Evolutionary conservation across 2,329 filamentous ascomycete genomes (phyloP), one percentile per base, ranked within the genome.

Genomic region (Neurospora sp.): DNA sequence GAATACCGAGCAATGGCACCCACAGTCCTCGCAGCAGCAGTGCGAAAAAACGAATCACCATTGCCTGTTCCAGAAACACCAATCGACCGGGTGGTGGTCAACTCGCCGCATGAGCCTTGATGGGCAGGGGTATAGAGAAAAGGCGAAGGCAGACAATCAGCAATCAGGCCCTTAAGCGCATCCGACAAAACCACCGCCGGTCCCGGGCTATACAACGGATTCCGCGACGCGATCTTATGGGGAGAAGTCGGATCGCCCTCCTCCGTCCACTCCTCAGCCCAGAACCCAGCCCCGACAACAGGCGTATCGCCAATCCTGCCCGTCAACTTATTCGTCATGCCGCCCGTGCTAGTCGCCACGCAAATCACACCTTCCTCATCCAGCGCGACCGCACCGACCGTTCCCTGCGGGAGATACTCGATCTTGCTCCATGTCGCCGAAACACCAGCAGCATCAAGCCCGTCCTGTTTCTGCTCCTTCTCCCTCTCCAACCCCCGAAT

Each of bases 231-330:
- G 6, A n/a, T 62, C 28, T 36, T 62, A 36, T 62, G 52, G 8
- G 52, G 15, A 36, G 52, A 62, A 0, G 77, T 79, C 6, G 78
- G 75, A 43, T 81, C 78, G 1, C 79, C 79, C 1, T 82, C 80
- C 69, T 89, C 86, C 8, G 80, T 79, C 92, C 92, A 97, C 74
- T 93, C 87, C 77, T 96, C 93, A 0, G 93, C 92, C 92, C 93
- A 97, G 79, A 93, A 97, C 0, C 93, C 93, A 0, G 93, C 91
- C 0, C 93, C 93, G 0, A 93, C 82, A 0, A 90, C 91, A 0
- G 93, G 93, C 11, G 93, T 97, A 77, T 97, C 93, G 0, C 93
- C 93, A 72, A 97, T 90, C 23, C 93, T 84, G 0, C 93, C 93
- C 0, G 92, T 91, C 69, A 95, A 81, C 82, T 97, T 97, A 78